Evolutionary conservation across 2,329 filamentous ascomycete species (phyloP).

Genomic region (Diaporthe eres): DNA sequence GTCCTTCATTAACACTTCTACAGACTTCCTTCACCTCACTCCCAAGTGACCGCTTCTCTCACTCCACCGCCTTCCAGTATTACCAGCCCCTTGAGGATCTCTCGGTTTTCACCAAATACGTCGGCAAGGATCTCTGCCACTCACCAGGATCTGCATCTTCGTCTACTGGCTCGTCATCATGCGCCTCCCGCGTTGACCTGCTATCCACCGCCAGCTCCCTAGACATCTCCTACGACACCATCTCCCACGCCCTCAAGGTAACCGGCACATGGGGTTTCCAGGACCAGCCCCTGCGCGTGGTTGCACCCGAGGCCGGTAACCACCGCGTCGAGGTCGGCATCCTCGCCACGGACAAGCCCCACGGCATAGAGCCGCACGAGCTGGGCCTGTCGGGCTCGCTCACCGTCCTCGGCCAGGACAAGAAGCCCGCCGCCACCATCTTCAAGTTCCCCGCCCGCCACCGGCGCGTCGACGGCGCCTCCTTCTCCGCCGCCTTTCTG

Average conservation of each 20-base stretch:
- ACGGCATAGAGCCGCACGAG: slow-evolving; percentile 76
- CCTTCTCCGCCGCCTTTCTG: slow-evolving; percentile 76
- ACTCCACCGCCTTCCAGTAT: slow-evolving; percentile 77
- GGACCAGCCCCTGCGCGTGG: slow-evolving; percentile 56
- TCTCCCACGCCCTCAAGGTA: slow-evolving; percentile 75
- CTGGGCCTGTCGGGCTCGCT: slow-evolving; percentile 84
- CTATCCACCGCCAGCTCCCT: slow-evolving; percentile 71
- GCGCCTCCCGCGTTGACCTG: slow-evolving; percentile 61
- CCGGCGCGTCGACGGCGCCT: slow-evolving; percentile 63
- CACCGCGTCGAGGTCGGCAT: slow-evolving; percentile 86
- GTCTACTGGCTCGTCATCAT: slow-evolving; percentile 51
- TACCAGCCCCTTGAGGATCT: slow-evolving; percentile 75
- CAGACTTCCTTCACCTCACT: slow-evolving; percentile 74
- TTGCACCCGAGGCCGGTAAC: slow-evolving; percentile 50
- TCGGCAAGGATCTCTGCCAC: slow-evolving; percentile 66
- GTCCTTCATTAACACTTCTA: slow-evolving; percentile 21
- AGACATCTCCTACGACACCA: slow-evolving; percentile 83
- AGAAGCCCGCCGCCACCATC: slow-evolving; percentile 79
- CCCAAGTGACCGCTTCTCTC: slow-evolving; percentile 69
- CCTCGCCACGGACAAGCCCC: slow-evolving; percentile 74
- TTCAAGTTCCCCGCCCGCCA: slow-evolving; percentile 91
- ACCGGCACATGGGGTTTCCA: slow-evolving; percentile 74
- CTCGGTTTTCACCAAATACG: slow-evolving; percentile 66
- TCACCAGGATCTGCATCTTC: slow-evolving; percentile 51
- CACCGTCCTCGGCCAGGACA: slow-evolving; percentile 82